phyloP scores from a whole-genome alignment of 2,329 filamentous ascomycete species.

The Colletotrichum magnum region DNA sequence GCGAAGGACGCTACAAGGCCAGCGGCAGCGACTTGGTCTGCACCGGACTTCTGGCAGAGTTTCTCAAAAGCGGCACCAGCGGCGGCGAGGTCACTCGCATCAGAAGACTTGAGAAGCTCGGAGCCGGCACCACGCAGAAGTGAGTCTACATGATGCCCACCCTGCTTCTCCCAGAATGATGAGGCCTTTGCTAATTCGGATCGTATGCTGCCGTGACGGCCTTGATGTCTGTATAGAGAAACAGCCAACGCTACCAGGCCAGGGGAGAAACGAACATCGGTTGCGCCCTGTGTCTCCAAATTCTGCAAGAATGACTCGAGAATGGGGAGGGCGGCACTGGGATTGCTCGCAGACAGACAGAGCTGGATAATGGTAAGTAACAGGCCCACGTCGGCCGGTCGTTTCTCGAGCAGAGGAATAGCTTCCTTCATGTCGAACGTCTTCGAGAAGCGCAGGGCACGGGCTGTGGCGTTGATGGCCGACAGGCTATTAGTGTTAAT shows the following conservation, averaged over 20 bases:
- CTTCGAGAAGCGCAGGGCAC: slow-evolving; percentile 59
- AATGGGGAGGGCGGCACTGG: slow-evolving; percentile 79
- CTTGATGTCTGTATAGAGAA: slow-evolving; percentile 82
- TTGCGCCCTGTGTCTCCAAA: slow-evolving; percentile 74
- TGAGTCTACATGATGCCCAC: slow-evolving; percentile 62
- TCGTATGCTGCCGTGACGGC: slow-evolving; percentile 80
- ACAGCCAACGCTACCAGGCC: slow-evolving; percentile 87
- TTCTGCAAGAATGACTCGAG: slow-evolving; percentile 82
- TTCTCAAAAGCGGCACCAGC: slow-evolving; percentile 86
- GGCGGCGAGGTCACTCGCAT: slow-evolving; percentile 74
- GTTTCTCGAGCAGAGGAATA: slow-evolving; percentile 77
- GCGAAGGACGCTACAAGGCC: slow-evolving; percentile 90
- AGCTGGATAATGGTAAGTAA: slow-evolving; percentile 86
- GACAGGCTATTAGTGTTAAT: slow-evolving; percentile 59
- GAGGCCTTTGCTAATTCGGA: slow-evolving; percentile 84
- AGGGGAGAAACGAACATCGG: slow-evolving; percentile 84
- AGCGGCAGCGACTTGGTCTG: slow-evolving; percentile 79
- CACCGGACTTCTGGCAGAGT: slow-evolving; percentile 75
- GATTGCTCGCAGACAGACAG: slow-evolving; percentile 80
- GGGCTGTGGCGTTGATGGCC: slow-evolving; percentile 78
- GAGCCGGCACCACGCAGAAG: slow-evolving; percentile 87
- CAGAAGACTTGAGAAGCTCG: slow-evolving; percentile 83
- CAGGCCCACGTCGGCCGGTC: slow-evolving; percentile 85
- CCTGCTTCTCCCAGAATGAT: slow-evolving; percentile 81
- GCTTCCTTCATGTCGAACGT: slow-evolving; percentile 78